Conservation (phyloP, 129 eudicot genomes). For the Artemisia tridentata region DNA sequence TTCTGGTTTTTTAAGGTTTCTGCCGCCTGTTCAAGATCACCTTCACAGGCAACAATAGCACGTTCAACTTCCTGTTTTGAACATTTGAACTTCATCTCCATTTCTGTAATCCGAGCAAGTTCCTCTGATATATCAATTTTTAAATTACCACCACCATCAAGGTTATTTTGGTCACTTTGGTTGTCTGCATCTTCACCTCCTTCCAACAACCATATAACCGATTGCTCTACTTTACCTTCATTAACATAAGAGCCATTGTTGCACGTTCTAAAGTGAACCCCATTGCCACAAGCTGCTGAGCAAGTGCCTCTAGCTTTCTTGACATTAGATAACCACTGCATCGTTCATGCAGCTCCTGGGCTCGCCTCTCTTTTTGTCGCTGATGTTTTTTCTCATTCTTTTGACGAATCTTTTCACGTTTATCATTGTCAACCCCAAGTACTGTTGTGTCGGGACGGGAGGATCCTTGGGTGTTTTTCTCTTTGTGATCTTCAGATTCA, state of each 20-base stretch:
- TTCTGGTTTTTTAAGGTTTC: conserved; percentile 61
- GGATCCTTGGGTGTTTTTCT: conserved; percentile 41
- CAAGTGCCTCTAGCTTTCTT: conserved; percentile 68
- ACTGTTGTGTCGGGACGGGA: conserved; percentile 39
- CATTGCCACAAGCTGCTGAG: conserved; percentile 74
- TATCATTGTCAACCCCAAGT: conserved; percentile 66
- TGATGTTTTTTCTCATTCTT: conserved; percentile 79
- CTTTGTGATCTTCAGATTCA: conserved; percentile 82
- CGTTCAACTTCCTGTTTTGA: conserved; percentile 76
- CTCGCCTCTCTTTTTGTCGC: conserved; percentile 80
- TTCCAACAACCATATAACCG: conserved; percentile 71
- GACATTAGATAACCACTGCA: conserved; percentile 85
- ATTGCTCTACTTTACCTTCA: conserved; percentile 75
- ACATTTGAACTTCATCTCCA: conserved; percentile 61
- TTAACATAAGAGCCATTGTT: conserved; percentile 75
- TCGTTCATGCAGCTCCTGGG: conserved; percentile 74
- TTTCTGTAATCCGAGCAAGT: conserved; percentile 55
- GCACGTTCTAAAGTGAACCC: conserved; percentile 81
- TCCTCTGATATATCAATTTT: conserved; percentile 82
- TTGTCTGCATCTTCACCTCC: conserved; percentile 60
- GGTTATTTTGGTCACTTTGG: conserved; percentile 37
- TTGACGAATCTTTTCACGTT: conserved; percentile 75
- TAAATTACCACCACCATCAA: conserved; percentile 52
- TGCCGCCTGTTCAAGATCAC: conserved; percentile 76
- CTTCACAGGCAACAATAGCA: conserved; percentile 64